These are phyloP conservation scores for Paralagenidium karlingii DNA, from an alignment of 352 stramenopile species.

Conservation along the genomic window DNA sequence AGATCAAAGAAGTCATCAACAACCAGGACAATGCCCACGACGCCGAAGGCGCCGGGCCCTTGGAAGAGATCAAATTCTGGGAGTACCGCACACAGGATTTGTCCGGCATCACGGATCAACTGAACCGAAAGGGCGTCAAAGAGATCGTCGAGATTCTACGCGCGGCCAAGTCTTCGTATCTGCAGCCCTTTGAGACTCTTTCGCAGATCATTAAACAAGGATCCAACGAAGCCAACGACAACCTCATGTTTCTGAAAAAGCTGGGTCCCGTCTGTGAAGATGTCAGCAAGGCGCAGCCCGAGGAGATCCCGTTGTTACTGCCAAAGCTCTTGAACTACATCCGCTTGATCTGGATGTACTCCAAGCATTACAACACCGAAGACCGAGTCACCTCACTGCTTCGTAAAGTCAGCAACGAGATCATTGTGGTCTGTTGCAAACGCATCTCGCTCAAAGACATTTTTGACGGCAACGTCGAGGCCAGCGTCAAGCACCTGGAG, in stretches of 20 bases:
- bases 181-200: slow-evolving; percentile 87
- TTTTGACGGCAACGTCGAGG: slow-evolving; percentile 89
- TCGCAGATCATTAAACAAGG: slow-evolving; percentile 89
- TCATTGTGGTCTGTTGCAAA: slow-evolving; percentile 84
- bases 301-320: slow-evolving; percentile 85
- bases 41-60: slow-evolving; percentile 79
- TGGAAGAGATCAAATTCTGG: slow-evolving; percentile 96
- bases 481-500: slow-evolving; percentile 79
- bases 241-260: slow-evolving; percentile 89
- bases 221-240: slow-evolving; percentile 88
- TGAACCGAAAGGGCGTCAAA: slow-evolving; percentile 84
- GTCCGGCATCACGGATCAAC: slow-evolving; percentile 88
- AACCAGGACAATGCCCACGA: slow-evolving; percentile 90
- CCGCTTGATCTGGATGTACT: slow-evolving; percentile 91
- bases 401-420: slow-evolving; percentile 92
- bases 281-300: slow-evolving; percentile 67
- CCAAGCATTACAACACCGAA: slow-evolving; percentile 90
- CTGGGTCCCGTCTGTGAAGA: slow-evolving; percentile 86
- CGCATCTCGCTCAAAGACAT: slow-evolving; percentile 85
- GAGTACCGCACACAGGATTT: slow-evolving; percentile 86
- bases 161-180: slow-evolving; percentile 87
- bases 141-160: slow-evolving; percentile 81
- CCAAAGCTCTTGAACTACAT: slow-evolving; percentile 88
- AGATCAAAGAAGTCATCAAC: slow-evolving; percentile 96
- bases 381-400: slow-evolving; percentile 88